These are phyloP conservation scores for Chlamydomonas reinhardtii DNA, from an alignment of 163 green algal genomes.

Conservation along the genomic window DNA sequence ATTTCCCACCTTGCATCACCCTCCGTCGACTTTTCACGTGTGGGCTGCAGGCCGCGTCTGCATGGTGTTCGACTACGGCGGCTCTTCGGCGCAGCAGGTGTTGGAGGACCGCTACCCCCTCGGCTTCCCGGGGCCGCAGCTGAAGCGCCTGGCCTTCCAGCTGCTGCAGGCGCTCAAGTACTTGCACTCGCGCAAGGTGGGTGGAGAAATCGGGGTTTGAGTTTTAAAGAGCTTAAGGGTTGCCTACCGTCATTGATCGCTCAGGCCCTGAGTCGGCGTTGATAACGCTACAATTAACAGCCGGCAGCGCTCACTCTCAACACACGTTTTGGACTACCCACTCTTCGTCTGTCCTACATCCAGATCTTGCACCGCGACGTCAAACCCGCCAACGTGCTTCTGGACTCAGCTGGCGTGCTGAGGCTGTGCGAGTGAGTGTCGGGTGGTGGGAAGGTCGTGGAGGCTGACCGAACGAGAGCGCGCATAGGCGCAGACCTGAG, in stretches of 20 bases:
- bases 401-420: constrained; percentile 34
- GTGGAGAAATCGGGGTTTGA: neutral
- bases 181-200: constrained; percentile 24
- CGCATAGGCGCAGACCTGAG: no score
- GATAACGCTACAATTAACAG: no score
- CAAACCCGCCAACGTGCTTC: constrained; percentile 60
- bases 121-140: neutral
- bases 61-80: constrained; percentile 40
- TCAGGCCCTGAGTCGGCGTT: no score
- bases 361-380: constrained; percentile 55
- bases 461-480: no score
- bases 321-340: neutral
- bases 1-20: no score
- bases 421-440: neutral
- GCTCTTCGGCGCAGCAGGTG: neutral
- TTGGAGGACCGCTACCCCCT: neutral
- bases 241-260: no score
- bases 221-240: neutral
- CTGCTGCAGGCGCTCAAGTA: constrained; percentile 20
- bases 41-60: constrained; percentile 5
- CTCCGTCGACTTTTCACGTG: no score
- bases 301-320: no score
- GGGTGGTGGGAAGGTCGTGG: neutral
- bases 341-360: neutral
- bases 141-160: constrained; percentile 15